Base-by-base conservation (phyloP, 345 rosid genomes). In the Orychophragmus violaceus region DNA sequence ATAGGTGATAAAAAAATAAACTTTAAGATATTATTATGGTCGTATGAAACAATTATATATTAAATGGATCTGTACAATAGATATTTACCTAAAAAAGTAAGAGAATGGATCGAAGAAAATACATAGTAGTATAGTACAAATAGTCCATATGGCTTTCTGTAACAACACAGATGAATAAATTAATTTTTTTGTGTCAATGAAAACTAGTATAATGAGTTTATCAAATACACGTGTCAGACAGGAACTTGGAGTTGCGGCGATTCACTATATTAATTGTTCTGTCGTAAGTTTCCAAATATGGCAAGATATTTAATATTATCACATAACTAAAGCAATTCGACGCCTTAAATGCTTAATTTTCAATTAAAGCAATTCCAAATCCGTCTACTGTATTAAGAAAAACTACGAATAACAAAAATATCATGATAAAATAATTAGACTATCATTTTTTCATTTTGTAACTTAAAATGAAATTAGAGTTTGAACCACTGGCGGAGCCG, bases 181-280 rank as follows among this genome's bases (percentile, higher is more conserved):
- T 52, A 45, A n/a, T n/a, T n/a, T 29, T 14, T 51, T n/a, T 60
- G 9, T 32, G 28, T 24, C 42, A 21, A 49, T 14, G 6, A 49
- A 64, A 27, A 19, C n/a, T 14, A n/a, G 8, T 27, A 37, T 2
- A 42, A 17, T 22, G 4, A 14, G 36, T 8, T 42, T 24, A 14
- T 12, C 1, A 52, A 60, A 29, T 55, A 67, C 78, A 68, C 69
- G 78, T 68, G 78, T 74, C 78, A 74, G 74, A 74, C 60, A 62
- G 74, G 59, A 68, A 41, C 59, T 62, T 44, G 42, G 64, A 68
- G 64, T 67, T 44, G 59, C 73, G 59, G 77, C 37, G 50, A 66
- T 67, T 74, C 16, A 67, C 19, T 24, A 42, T 44, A 62, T 53
- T 54, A 44, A 41, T 42, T 67, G 73, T 54, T 67, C 16, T 54